Conservation (phyloP, 306 rosid species). For the Mimosa bimucronata region DNA sequence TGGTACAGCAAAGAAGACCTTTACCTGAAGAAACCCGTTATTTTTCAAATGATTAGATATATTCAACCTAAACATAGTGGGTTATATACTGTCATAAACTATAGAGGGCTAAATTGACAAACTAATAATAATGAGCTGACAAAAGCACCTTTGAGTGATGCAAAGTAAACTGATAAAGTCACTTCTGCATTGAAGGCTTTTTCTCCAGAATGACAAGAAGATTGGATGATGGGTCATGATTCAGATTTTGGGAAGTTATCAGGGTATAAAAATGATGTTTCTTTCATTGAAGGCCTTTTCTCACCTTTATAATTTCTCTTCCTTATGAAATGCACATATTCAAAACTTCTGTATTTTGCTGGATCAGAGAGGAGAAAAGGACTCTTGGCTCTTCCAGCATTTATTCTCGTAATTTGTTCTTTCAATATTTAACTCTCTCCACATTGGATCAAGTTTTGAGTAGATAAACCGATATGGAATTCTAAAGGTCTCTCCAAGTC, state of each 20-base stretch:
- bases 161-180: constrained; percentile 9
- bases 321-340: neutral
- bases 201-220: constrained; percentile 18
- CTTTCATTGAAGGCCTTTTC: constrained; percentile 2
- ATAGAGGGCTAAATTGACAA: constrained; percentile 12
- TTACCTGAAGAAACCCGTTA: constrained; percentile 51
- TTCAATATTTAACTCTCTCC: constrained; percentile 2
- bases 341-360: neutral
- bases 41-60: constrained; percentile 19
- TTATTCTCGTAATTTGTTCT: neutral
- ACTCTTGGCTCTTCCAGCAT: neutral
- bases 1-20: constrained; percentile 92
- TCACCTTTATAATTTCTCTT: neutral
- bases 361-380: neutral
- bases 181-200: constrained; percentile 7
- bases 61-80: constrained; percentile 6
- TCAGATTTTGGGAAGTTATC: neutral
- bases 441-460: neutral
- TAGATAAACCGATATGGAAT: neutral
- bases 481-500: neutral
- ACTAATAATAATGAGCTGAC: constrained; percentile 29
- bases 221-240: neutral
- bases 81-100: neutral
- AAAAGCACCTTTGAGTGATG: constrained; percentile 11
- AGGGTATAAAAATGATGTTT: neutral